A percentile compares a stretch with the other conserved stretches of the same genome.
Conservation (phyloP, 2,329 filamentous ascomycete genomes). For the Hypomyces rosellus region DNA sequence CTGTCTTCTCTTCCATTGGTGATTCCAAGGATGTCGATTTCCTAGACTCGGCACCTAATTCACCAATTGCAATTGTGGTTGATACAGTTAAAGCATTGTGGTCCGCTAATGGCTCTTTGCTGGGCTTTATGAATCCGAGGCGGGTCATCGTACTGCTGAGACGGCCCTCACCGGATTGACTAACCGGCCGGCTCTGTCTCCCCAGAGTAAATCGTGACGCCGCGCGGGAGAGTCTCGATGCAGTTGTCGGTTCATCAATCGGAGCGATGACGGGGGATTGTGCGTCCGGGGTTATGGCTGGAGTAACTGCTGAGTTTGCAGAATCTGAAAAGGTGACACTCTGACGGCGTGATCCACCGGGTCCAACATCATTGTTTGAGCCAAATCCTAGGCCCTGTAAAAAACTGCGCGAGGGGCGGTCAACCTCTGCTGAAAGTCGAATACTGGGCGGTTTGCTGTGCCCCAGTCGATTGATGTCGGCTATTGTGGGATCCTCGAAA, state of each 20-base stretch:
- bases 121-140: constrained; percentile 45
- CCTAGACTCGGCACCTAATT: constrained; percentile 20
- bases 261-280: constrained; percentile 36
- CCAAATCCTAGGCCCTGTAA: constrained; percentile 36
- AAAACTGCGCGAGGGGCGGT: constrained; percentile 42
- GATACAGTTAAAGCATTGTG: constrained; percentile 19
- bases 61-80: constrained; percentile 20
- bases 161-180: constrained; percentile 52
- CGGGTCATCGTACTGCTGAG: constrained; percentile 53
- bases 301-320: constrained; percentile 33
- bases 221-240: constrained; percentile 50
- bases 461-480: constrained; percentile 15
- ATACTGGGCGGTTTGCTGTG: constrained; percentile 41
- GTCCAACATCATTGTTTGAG: constrained; percentile 24
- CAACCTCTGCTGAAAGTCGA: constrained; percentile 50
- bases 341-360: constrained; percentile 38
- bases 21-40: not conserved
- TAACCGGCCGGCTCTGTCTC: constrained; percentile 48
- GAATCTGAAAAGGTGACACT: constrained; percentile 47
- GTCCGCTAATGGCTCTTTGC: constrained; percentile 38
- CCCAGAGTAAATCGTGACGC: constrained; percentile 47
- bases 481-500: constrained; percentile 20
- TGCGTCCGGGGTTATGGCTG: constrained; percentile 30
- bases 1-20: constrained; percentile 1
- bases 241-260: constrained; percentile 45